Evolutionary conservation across 2,329 filamentous ascomycete genomes (phyloP), one percentile per base, ranked within the genome.

Genomic region (Diaporthe helianthi): DNA sequence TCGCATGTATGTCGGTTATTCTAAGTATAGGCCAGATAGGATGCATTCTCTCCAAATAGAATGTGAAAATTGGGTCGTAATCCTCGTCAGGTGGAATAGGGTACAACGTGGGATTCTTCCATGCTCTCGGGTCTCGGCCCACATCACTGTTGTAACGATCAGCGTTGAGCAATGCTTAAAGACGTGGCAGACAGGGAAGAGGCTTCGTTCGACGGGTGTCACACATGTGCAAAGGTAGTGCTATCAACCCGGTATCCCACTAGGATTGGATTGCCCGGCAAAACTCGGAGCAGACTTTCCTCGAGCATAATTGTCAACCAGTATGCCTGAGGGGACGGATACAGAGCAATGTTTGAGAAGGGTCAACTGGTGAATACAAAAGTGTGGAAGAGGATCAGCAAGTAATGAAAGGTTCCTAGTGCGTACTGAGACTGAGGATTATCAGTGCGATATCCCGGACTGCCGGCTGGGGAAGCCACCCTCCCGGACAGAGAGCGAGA

Each of bases 21-120:
- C 83, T 82, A 41, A 89, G 79, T 17, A 87, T 80, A 4, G 86
- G 86, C 29, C 87, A 84, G 4, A 89, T 79, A 3, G 86, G 85
- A 54, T 89, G 84, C 10, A 88, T 81, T 71, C 86, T 85, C 26
- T 86, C 80, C 8, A 85, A 73, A 71, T 85, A 87, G 51, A 86
- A 76, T 1, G 77, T 77, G 47, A 80, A 80, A 31, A 89, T 74
- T 19, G 79, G 81, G 9, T 76, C 76, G 64, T 83, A 86, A 66
- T 87, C 84, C 3, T 78, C 74, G 0, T 80, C 76, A 0, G 85
- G 82, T 0, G 87, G 86, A 9, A 3, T 38, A 15, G 36, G 36
- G 13, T 85, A 74, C 44, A 82, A 83, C 0, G 81, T 79, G 1
- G 87, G 76, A 65, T 83, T 86, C 61, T 85, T 31, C 7, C 1